Percentiles rank a stretch among this genome's conserved stretches.
Conservation (phyloP, 139 green algal genomes). For the Chlamydomonas sp. region DNA sequence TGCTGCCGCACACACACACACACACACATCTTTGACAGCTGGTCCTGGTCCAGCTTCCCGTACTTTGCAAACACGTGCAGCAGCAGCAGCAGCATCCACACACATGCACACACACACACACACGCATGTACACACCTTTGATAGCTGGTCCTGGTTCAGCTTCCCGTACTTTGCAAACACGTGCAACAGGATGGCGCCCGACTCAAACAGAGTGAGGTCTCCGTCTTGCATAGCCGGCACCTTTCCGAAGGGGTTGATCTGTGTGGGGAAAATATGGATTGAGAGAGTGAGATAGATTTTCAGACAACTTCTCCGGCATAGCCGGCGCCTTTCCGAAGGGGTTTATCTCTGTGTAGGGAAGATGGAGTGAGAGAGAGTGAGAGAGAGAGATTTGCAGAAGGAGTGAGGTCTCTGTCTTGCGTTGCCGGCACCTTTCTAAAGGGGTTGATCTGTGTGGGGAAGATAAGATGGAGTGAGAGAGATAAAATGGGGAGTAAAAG, state of each 20-base stretch:
- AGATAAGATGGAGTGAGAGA: too few relatives aligned
- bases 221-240: constrained; percentile 14
- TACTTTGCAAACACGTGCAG: constrained; percentile 34
- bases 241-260: constrained; percentile 40
- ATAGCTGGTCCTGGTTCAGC: constrained; percentile 19
- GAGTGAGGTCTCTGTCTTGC: constrained; percentile 1
- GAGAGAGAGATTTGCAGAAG: too few relatives aligned
- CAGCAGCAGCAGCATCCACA: too few relatives aligned
- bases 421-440: constrained; percentile 32
- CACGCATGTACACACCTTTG: constrained; percentile 8
- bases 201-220: constrained; percentile 26
- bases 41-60: constrained; percentile 23
- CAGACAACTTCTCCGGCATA: too few relatives aligned
- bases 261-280: constrained; percentile 24
- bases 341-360: too few relatives aligned
- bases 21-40: constrained; percentile 26
- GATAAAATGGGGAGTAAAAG: too few relatives aligned
- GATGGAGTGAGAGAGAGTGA: too few relatives aligned
- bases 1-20: too few relatives aligned
- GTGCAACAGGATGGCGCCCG: constrained; percentile 33
- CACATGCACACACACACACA: too few relatives aligned
- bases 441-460: constrained; percentile 26
- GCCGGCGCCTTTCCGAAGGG: too few relatives aligned
- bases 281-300: too few relatives aligned
- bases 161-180: constrained; percentile 34